These are phyloP conservation scores for Leptoxyphium fumago DNA, from an alignment of 2,329 filamentous ascomycete species.

Conservation along the genomic window DNA sequence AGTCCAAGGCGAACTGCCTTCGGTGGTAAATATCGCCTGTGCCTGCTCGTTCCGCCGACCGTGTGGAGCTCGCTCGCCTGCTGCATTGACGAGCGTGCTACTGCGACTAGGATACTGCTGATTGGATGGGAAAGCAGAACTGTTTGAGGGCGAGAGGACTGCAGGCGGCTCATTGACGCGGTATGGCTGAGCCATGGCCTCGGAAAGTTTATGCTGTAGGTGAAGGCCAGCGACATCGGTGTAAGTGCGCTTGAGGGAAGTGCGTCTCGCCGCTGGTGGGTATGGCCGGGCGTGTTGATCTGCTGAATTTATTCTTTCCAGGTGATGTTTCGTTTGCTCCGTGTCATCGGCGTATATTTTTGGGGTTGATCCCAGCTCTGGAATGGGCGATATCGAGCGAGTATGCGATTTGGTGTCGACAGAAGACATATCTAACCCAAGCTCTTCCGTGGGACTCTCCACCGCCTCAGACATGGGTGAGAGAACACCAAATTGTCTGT, in stretches of 20 bases:
- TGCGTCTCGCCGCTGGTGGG: slow-evolving; percentile 6
- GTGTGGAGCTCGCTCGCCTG: slow-evolving; percentile 39
- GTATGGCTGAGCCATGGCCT: slow-evolving; percentile 74
- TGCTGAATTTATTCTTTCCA: slow-evolving; percentile 21
- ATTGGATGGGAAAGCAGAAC: slow-evolving; percentile 11
- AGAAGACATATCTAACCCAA: slow-evolving; percentile 1
- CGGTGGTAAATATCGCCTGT: slow-evolving; percentile 96
- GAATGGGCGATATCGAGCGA: background rate
- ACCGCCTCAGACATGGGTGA: slow-evolving; percentile 13
- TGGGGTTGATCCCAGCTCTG: background rate
- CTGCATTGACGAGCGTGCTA: slow-evolving; percentile 15
- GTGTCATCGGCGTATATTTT: slow-evolving; percentile 5
- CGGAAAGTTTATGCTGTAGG: slow-evolving; percentile 69
- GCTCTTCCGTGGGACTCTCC: slow-evolving; percentile 28
- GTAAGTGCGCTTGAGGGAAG: slow-evolving; percentile 61
- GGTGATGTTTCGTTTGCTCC: slow-evolving; percentile 42
- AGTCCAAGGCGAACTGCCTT: slow-evolving; percentile 79
- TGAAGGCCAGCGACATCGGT: slow-evolving; percentile 66
- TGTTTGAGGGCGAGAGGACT: slow-evolving; percentile 18
- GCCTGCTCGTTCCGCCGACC: slow-evolving; percentile 84
- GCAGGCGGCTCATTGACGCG: slow-evolving; percentile 37
- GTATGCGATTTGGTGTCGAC: slow-evolving; percentile 1
- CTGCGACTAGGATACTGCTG: slow-evolving; percentile 15
- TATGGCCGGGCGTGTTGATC: slow-evolving; percentile 2
- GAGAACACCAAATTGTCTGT: slow-evolving; percentile 55